Base-by-base conservation (phyloP, 164 flowering plant genomes). In the Macadamia tetraphylla region DNA sequence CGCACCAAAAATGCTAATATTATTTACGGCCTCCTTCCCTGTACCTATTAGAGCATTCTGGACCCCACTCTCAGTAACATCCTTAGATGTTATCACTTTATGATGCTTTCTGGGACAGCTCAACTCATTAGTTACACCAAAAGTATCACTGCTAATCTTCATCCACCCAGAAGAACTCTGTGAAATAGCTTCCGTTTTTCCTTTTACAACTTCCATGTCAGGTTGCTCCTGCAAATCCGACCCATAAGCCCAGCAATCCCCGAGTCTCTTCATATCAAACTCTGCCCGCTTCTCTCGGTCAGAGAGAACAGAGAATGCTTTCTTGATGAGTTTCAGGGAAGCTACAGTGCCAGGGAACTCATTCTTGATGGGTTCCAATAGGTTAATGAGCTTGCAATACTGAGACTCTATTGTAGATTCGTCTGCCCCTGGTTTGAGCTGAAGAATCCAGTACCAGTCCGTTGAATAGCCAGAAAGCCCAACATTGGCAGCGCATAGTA, bases 281-380 rank as follows among this genome's bases (percentile, higher is more conserved):
- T 44, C 3, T 14, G 74, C 42, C 8, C 84, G 77, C 44, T 76
- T 80, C 5, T 18, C 29, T 8, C 65, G 68, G 35, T 85, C 82
- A 1, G 76, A 40, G 42, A 86, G 85, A 42, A 84, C 73, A 23
- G 75, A 71, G 42, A 78, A 71, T 48, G 89, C 87, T 60, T 86
- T 86, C 11, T 76, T 80, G 44, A 86, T 73, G 60, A 86, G 75
- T 76, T 86, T 82, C 63, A 84, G 82, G 69, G 89, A 87, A 70
- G 84, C 76, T 70, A 81, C 89, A 14, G 87, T 81, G 40, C 84
- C 86, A 43, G 85, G 57, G 66, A 81, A 77, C 67, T 81, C 80
- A 62, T 84, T 86, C 66, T 86, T 84, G 61, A 82, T 87, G 14
- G 89, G 87, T 74, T 86, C 87, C 49, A 86, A 81, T 12, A 70